Evolutionary conservation across 139 green algal genomes (phyloP).

Genomic region (Closterium sp.): DNA sequence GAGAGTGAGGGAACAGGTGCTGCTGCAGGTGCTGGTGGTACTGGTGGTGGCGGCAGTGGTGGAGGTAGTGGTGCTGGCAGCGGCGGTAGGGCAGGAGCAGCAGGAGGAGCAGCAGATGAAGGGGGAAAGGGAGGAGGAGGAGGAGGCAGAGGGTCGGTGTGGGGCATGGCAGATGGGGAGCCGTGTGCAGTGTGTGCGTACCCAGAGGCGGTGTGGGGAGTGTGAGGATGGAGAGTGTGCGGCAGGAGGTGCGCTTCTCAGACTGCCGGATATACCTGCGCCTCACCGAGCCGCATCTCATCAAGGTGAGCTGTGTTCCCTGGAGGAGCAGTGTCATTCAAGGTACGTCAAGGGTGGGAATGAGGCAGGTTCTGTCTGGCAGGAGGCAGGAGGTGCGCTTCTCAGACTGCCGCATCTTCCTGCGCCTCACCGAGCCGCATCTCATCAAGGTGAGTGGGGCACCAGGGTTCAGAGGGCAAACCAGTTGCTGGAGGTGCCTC

Average conservation of each 20-base stretch:
- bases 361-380: too few relatives aligned
- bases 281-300: conserved; percentile 33
- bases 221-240: conserved; percentile 49
- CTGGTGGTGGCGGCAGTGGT: too few relatives aligned
- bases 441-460: background rate
- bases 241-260: conserved; percentile 57
- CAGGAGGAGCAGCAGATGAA: too few relatives aligned
- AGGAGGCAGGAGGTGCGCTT: background rate
- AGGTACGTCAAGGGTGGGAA: too few relatives aligned
- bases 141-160: background rate
- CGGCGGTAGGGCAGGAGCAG: too few relatives aligned
- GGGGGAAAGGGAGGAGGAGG: background rate
- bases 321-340: too few relatives aligned
- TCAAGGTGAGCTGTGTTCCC: too few relatives aligned
- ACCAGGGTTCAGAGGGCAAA: background rate
- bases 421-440: background rate
- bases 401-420: background rate
- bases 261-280: conserved; percentile 54
- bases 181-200: conserved; percentile 40
- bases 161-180: conserved; percentile 44
- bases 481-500: too few relatives aligned
- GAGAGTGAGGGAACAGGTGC: conserved; percentile 27
- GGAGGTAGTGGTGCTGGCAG: background rate
- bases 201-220: conserved; percentile 39
- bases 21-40: conserved; percentile 5